phyloP scores from a whole-genome alignment of 2,329 filamentous ascomycete genomes.

The Grosmannia huntii region DNA sequence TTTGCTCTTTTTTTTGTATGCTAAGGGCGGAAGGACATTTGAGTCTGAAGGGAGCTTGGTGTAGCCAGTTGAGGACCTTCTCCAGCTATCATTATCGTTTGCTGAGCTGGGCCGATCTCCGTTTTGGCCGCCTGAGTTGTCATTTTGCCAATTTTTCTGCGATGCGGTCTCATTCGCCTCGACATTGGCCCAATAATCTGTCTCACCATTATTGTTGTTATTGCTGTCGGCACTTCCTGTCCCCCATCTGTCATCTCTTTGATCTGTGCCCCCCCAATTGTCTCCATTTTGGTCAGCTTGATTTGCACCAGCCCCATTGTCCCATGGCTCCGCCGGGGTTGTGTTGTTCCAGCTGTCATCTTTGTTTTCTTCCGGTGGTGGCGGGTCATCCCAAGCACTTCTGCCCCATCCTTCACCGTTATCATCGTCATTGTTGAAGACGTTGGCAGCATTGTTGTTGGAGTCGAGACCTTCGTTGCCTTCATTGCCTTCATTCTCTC shows the following conservation, averaged over 20 bases:
- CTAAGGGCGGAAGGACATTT: neutral
- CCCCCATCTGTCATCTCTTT: conserved; percentile 10
- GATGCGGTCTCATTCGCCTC: neutral
- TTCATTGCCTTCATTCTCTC: conserved; percentile 26
- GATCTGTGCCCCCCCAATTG: conserved; percentile 5
- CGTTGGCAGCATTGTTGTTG: conserved; percentile 6
- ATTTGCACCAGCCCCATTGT: neutral
- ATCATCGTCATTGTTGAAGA: conserved; percentile 2
- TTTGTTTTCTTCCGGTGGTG: neutral
- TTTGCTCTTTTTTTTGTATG: neutral
- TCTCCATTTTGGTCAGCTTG: neutral
- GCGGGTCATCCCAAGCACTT: conserved; percentile 4
- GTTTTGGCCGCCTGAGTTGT: neutral
- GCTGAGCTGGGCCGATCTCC: neutral
- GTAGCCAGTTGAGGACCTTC: neutral
- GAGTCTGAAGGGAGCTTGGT: neutral
- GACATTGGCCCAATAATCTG: neutral
- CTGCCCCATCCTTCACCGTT: conserved; percentile 9
- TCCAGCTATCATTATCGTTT: neutral
- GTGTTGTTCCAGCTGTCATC: neutral
- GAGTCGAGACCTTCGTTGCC: conserved; percentile 9
- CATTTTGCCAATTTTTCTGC: neutral
- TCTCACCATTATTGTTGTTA: conserved; percentile 2
- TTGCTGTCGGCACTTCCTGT: conserved; percentile 1
- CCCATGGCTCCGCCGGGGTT: neutral